Evolutionary conservation across 1,284 basidiomycete genomes (phyloP), one percentile per base, ranked within the genome.

Genomic region (Melampsora americana): DNA sequence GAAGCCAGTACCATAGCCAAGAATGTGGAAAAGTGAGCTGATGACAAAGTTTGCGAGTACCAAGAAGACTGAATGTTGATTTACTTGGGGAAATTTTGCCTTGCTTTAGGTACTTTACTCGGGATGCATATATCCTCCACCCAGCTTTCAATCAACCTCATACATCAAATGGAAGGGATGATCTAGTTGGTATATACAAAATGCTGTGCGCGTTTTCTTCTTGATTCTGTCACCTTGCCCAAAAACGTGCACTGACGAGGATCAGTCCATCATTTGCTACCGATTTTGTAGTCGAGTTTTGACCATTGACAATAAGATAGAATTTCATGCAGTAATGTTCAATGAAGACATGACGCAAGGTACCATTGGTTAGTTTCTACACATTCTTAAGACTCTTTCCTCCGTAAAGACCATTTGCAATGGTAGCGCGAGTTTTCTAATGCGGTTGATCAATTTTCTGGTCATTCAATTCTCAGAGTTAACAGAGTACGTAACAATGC

Each of bases 281-380:
- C 9, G 5, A 35, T 35, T 35, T 35, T 62, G 32, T 23, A 74
- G 71, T 35, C 71, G 71, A 23, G 64, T 74, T 7, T 35, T 66
- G 12, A 66, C 71, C 11, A 74, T 66, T n/a, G 56, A 74, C 35
- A 74, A 74, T 53, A 26, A 44, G 50, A 74, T 74, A 62, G 53
- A 56, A 23, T 74, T 74, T 48, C 46, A 66, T 74, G 62, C 71
- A 7, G 53, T 74, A 7, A 74, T 74, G 71, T 66, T 74, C 53
- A 66, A 64, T 50, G 71, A 74, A 50, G 53, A 74, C 48, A 42
- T 35, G 39, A 64, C 65, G 39, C 18, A 66, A 6, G 64, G 44
- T 5, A 44, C 64, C 11, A 44, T 74, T 14, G 71, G 71, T 74
- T n/a, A 16, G 50, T 61, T 16, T 32, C 26, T 16, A 26, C 2